phyloP scores from a whole-genome alignment of 2,329 filamentous ascomycete genomes.

The Sphaerulina vaccinii region DNA sequence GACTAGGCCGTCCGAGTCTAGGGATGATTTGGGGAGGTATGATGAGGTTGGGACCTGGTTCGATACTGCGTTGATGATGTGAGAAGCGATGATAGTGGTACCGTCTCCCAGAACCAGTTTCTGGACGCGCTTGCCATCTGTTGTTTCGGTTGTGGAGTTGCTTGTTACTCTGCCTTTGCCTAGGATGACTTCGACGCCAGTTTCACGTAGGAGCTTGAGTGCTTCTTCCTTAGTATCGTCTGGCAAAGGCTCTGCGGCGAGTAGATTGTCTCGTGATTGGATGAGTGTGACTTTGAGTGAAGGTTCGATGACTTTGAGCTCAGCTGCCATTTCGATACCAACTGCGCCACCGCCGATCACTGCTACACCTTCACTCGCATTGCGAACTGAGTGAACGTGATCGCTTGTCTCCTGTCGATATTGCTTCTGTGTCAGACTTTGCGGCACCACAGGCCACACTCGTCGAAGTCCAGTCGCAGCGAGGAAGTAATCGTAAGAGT shows the following conservation, averaged over 20 bases:
- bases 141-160: constrained; percentile 48
- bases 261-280: constrained; percentile 67
- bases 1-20: constrained; percentile 66
- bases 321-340: constrained; percentile 77
- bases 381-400: constrained; percentile 56
- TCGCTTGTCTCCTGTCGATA: constrained; percentile 62
- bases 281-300: constrained; percentile 67
- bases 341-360: constrained; percentile 77
- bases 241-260: constrained; percentile 71
- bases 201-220: constrained; percentile 58
- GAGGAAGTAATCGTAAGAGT: constrained; percentile 71
- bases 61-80: constrained; percentile 69
- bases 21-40: constrained; percentile 58
- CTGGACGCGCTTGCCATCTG: constrained; percentile 42
- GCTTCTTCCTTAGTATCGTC: constrained; percentile 66
- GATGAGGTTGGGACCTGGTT: constrained; percentile 60
- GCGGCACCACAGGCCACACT: constrained; percentile 71
- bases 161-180: constrained; percentile 55
- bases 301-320: constrained; percentile 69
- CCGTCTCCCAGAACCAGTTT: constrained; percentile 62
- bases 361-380: constrained; percentile 59
- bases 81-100: constrained; percentile 58
- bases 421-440: constrained; percentile 59
- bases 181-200: constrained; percentile 65
- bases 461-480: constrained; percentile 68